Base-by-base conservation (phyloP, 208 protist genomes). In the Trypanosoma melophagium region DNA sequence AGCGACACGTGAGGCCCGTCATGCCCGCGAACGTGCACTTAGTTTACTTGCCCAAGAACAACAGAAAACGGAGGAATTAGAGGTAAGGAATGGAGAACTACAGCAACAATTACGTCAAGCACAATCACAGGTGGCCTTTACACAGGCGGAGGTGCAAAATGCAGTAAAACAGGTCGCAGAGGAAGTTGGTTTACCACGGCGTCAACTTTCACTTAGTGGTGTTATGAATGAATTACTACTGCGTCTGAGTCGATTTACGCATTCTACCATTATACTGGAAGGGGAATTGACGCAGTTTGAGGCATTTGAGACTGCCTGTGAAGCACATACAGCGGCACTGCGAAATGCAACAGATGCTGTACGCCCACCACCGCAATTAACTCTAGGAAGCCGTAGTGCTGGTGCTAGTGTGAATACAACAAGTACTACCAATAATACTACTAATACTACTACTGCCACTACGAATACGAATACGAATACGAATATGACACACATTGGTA, bases 1-100 rank as follows among this genome's bases (percentile, higher is more conserved):
- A 69, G 72, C 67, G 16, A 62, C 76, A 17, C 58, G 60, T 52
- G 86, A 87, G 53, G 83, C 78, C 2, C 75, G 79, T 17, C 67
- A 64, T 21, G 83, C 78, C 1, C 77, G 86, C 8, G 86, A 89
- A 51, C 52, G 63, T 50, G 83, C 83, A 4, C 62, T 88, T 38
- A 56, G 70, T 10, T 25, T 67, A 13, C 73, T 83, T 31, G 71
- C 76, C 55, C 69, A 77, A 31, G 65, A 72, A 38, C 69, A 77
- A 66, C 21, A 41, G n/a, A 73, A 74, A 52, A 50, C 74, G 17
- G 77, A 84, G 25, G 61, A 57, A 28, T 50, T 76, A 55, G 74
- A 72, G 22, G 76, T 55, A 19, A 38, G 74, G 42, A 55, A 73
- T 55, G 74, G 57, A 7, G 52, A 44, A 19, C 67, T 79, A 57